Evolutionary conservation across 768 basidiomycete genomes (phyloP), one percentile per base, ranked within the genome.

Genomic region (Heimioporus sp.): DNA sequence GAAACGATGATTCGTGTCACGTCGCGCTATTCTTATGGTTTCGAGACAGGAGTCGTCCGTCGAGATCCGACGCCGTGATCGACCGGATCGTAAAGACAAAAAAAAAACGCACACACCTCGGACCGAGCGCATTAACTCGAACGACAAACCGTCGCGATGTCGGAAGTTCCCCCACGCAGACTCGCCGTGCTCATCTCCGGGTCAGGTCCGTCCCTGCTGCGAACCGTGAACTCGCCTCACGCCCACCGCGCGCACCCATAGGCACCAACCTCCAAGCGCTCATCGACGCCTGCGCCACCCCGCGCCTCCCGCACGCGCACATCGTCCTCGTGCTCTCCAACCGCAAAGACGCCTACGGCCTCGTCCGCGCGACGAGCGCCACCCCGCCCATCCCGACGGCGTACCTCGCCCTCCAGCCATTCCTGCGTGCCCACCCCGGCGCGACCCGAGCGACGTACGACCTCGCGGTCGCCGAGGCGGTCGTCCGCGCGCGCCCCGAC

Each of bases 221-320:
- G 32, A 8, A 44, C 43, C n/a, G 6, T 13, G 9, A 16, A 10
- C 17, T n/a, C 21, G 17, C 20, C 28, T 3, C 36, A 44, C 40
- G n/a, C 16, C 47, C 35, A 44, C 46, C 30, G 43, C 34, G 38
- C 31, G 41, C 39, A 28, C 38, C 15, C 12, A 10, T 58, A 98
- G 96, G 97, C 38, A 89, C 90, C 20, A 99, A 99, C 71, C 83
- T 99, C 11, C 94, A 98, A 72, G 96, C 97, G 2, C 81, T 98
- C 54, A 90, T 99, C 62, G 89, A 98, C 70, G 92, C 94, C 12
- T 80, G 81, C 58, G 76, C 82, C 58, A 90, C 90, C 73, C 82
- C n/a, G 65, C 77, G n/a, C 76, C 96, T 21, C 16, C 87, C 92
- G 3, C 67, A 85, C 55, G 74, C 87, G 2, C 67, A 74, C 47